Evolutionary conservation across 1,139 yeast species (phyloP).

Genomic region (Scheffersomyces quercinus): DNA sequence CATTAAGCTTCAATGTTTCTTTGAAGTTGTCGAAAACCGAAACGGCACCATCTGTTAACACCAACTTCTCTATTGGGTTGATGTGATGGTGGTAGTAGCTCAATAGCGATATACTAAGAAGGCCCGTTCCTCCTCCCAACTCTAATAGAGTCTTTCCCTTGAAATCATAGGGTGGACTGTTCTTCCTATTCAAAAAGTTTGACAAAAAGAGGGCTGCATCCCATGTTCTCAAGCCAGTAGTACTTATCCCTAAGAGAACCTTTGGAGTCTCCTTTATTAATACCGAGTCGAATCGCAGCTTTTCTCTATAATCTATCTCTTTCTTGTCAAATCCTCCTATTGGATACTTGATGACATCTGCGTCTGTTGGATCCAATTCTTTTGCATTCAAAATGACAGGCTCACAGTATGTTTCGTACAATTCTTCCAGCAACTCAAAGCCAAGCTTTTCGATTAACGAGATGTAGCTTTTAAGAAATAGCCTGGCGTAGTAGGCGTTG

Average conservation of each 20-base stretch:
- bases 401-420: constrained; percentile 53
- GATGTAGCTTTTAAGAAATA: constrained; percentile 44
- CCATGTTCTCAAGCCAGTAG: constrained; percentile 93
- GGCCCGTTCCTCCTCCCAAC: constrained; percentile 88
- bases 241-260: constrained; percentile 68
- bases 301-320: constrained; percentile 4
- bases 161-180: constrained; percentile 7
- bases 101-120: constrained; percentile 65
- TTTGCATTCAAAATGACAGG: constrained; percentile 36
- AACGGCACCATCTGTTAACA: constrained; percentile 78
- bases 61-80: constrained; percentile 25
- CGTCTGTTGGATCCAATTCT: constrained; percentile 43
- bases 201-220: constrained; percentile 81
- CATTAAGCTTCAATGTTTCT: constrained; percentile 50
- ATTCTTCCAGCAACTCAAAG: constrained; percentile 38
- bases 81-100: constrained; percentile 14
- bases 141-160: constrained; percentile 50
- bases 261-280: constrained; percentile 60
- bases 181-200: constrained; percentile 36
- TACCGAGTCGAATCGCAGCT: neutral
- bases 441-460: constrained; percentile 29
- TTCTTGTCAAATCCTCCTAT: constrained; percentile 25
- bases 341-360: constrained; percentile 50
- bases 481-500: constrained; percentile 54
- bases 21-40: constrained; percentile 55